Base-by-base conservation (phyloP, 2,329 filamentous ascomycete genomes). In the Botryotinia globosa region DNA sequence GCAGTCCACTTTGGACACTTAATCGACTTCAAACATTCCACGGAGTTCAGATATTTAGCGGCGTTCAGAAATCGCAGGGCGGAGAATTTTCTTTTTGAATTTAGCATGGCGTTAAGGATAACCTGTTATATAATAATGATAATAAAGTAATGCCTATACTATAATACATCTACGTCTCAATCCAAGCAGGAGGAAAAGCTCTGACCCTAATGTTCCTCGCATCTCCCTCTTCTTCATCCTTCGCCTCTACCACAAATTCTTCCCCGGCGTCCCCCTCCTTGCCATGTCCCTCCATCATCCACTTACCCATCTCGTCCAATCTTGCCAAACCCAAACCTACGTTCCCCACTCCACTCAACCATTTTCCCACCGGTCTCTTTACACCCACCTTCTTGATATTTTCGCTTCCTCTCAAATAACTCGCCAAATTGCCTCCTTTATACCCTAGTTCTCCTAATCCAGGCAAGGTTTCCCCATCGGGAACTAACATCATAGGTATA, bases 231-330 rank as follows among this genome's bases (percentile, higher is more conserved):
- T 79, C 78, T 45, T 79, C 78, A 5, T 72, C 80, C 4, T 81
- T 83, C 78, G 84, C 85, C 29, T 85, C 83, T 75, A 88, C 80
- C 18, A 83, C 81, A 78, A 89, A 88, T 71, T 83, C 81, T 63
- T 81, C 81, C 22, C 79, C 84, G 6, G 76, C 82, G 83, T 84
- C 85, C 86, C 45, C 58, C 20, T 66, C 89, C 72, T 88, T 88
- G 8, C 90, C 89, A 72, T 88, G 88, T 7, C 90, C 92, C 3
- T 91, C 92, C 71, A 96, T 83, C 48, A 85, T 85, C 65, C 96
- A 84, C 79, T 94, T 91, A 8, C 93, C 97, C 94, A 98, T 98
- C 80, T 91, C 90, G 83, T 97, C 94, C 77, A 98, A 83, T 39
- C 95, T 89, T 80, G 95, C 98, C 76, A 98, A 83, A 3, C 90